Conservation (phyloP, 768 basidiomycete species). For the Auriscalpium microsporum region DNA sequence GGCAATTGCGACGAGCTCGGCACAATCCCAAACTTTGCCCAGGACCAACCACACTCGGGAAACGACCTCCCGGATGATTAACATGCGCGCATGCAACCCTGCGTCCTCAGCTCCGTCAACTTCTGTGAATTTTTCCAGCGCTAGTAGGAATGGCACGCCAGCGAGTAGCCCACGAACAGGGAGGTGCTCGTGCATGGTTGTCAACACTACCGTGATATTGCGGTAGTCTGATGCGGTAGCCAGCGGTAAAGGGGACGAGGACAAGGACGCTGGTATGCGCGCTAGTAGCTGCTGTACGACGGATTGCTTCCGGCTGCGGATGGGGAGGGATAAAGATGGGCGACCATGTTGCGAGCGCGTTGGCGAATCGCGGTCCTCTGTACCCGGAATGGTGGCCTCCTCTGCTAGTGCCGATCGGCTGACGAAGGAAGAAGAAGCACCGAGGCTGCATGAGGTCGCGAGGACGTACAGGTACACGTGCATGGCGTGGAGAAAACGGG, state of each 20-base stretch:
- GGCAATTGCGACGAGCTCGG: conserved; percentile 43
- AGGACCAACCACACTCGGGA: conserved; percentile 59
- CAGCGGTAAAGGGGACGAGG: conserved; percentile 30
- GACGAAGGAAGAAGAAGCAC: conserved; percentile 30
- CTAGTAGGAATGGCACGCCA: conserved; percentile 82
- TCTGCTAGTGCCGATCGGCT: conserved; percentile 28
- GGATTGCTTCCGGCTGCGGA: conserved; percentile 51
- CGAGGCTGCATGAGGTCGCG: conserved; percentile 57
- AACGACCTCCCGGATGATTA: conserved; percentile 54
- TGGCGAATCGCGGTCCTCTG: conserved; percentile 23
- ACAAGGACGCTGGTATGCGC: conserved; percentile 34
- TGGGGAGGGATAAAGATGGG: conserved; percentile 37
- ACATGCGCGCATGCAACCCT: conserved; percentile 34
- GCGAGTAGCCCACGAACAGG: conserved; percentile 68
- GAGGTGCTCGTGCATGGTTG: conserved; percentile 58
- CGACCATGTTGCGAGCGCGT: conserved; percentile 31
- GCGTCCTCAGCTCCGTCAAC: conserved; percentile 32
- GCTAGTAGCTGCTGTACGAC: conserved; percentile 46
- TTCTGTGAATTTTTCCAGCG: conserved; percentile 49
- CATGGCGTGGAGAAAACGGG: conserved; percentile 68
- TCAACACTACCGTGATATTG: conserved; percentile 59
- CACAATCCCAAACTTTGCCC: conserved; percentile 62
- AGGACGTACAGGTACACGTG: conserved; percentile 78
- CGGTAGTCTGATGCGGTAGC: conserved; percentile 72
- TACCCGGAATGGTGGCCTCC: conserved; percentile 22